Base-by-base conservation (phyloP, 2,329 filamentous ascomycete species). In the Beauveria asiatica region DNA sequence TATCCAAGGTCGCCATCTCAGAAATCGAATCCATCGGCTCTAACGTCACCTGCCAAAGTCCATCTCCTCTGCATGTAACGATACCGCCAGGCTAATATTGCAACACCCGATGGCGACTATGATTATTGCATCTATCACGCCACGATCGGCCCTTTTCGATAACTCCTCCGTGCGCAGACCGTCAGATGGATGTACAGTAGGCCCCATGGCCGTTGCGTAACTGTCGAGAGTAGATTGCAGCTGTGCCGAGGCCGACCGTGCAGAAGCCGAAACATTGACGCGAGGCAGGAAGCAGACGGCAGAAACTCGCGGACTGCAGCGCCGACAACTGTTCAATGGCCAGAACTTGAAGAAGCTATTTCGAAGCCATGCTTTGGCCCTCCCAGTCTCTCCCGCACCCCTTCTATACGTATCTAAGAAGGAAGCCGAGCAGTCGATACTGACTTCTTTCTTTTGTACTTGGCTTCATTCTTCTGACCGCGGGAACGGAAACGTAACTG, bases 131-230 rank as follows among this genome's bases (percentile, higher is more conserved):
- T n/a, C 46, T 11, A 33, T 51, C 33, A 37, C 46, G 39, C 46
- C 56, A 58, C 56, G 56, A 58, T 51, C 56, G 56, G 46, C 56
- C 56, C 56, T 51, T 51, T 37, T 58, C 46, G 23, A 21, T 5
- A 21, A 10, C 33, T 21, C n/a, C 10, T 37, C 42, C 42, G 53
- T 56, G 53, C 46, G 23, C 33, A 11, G 41, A 27, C 53, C 21
- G 5, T 30, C 19, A 27, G 23, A 54, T 52, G 33, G 9, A 52
- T 41, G 30, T 19, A n/a, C n/a, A n/a, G n/a, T n/a, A 54, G 41
- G 41, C 41, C 52, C 39, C 17, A 17, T 8, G 11, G 33, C 33
- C 11, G 33, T 37, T 37, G 13, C 33, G 33, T 16, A 16, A 16
- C 33, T 37, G 33, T 6, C 33, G 33, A 37, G 11, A 37, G 33